Conservation (phyloP, 1,284 basidiomycete species). For the Apiotrichum mycotoxinovorans region DNA sequence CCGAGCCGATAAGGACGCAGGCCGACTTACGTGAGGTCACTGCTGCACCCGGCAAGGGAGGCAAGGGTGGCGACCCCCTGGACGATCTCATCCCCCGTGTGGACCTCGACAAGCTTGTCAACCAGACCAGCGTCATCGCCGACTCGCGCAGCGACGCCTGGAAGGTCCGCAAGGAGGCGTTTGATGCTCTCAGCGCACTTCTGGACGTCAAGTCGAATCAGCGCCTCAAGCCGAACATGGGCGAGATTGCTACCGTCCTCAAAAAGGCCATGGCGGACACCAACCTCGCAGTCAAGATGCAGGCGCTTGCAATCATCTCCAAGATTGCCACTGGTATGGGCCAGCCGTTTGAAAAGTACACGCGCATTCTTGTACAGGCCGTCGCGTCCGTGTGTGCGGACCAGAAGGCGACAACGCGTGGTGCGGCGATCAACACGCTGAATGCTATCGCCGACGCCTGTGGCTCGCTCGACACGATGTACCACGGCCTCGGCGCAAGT, state of each 20-base stretch:
- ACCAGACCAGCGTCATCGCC: constrained; percentile 74
- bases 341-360: constrained; percentile 87
- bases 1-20: constrained; percentile 73
- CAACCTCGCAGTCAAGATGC: constrained; percentile 87
- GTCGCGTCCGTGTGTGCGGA: constrained; percentile 85
- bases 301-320: constrained; percentile 85
- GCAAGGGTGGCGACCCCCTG: constrained; percentile 62
- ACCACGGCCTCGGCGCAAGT: constrained; percentile 69
- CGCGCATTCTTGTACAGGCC: constrained; percentile 69
- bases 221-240: constrained; percentile 84
- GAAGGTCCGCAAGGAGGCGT: constrained; percentile 95
- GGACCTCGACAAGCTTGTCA: constrained; percentile 82
- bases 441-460: constrained; percentile 80
- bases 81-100: constrained; percentile 95
- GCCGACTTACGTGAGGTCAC: constrained; percentile 64
- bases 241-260: constrained; percentile 86
- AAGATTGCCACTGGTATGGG: constrained; percentile 93
- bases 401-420: constrained; percentile 83
- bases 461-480: constrained; percentile 77
- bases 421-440: constrained; percentile 72
- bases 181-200: constrained; percentile 77
- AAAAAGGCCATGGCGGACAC: constrained; percentile 86
- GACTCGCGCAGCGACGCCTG: constrained; percentile 89
- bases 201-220: constrained; percentile 88
- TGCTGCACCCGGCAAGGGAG: constrained; percentile 47